phyloP scores from a whole-genome alignment of 1,284 basidiomycete species.

The Cutaneotrichosporon cavernicola region DNA sequence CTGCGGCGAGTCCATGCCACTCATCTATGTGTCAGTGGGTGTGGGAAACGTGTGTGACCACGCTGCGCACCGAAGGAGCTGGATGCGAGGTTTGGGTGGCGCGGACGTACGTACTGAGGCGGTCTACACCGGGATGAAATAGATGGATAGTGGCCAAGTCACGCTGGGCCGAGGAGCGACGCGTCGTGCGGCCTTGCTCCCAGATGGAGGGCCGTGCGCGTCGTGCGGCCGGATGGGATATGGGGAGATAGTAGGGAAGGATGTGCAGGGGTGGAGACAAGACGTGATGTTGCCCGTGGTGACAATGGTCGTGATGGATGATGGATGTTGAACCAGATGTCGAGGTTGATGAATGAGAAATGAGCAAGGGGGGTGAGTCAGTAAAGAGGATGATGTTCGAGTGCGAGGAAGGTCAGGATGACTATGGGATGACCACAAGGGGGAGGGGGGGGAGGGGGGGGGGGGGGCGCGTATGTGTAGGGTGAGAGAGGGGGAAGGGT shows the following conservation, averaged over 20 bases:
- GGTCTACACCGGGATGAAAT: not conserved
- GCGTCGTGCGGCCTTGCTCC: slow-evolving; percentile 12
- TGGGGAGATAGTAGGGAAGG: not conserved
- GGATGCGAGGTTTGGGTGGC: not conserved
- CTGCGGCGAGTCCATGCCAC: slow-evolving; percentile 10
- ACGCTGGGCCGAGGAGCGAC: slow-evolving; percentile 9
- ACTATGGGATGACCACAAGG: not conserved
- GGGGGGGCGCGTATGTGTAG: not conserved
- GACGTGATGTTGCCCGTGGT: not conserved
- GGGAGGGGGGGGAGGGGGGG: not conserved
- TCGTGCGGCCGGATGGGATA: not conserved
- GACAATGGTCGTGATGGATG: not conserved
- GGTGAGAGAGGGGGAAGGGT: not conserved
- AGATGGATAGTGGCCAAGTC: not conserved
- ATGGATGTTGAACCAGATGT: not conserved
- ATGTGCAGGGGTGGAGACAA: not conserved
- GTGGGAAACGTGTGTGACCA: not conserved
- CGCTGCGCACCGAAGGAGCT: not conserved
- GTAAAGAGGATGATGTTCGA: not conserved
- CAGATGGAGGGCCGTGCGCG: slow-evolving; percentile 9
- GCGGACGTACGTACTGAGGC: slow-evolving; percentile 9
- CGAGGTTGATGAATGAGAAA: slow-evolving; percentile 3
- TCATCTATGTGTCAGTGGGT: slow-evolving; percentile 11
- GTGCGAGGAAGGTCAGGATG: slow-evolving; percentile 4
- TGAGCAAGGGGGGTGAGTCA: not conserved